phyloP scores from a whole-genome alignment of 1,284 basidiomycete species.

The Puccinia horiana region DNA sequence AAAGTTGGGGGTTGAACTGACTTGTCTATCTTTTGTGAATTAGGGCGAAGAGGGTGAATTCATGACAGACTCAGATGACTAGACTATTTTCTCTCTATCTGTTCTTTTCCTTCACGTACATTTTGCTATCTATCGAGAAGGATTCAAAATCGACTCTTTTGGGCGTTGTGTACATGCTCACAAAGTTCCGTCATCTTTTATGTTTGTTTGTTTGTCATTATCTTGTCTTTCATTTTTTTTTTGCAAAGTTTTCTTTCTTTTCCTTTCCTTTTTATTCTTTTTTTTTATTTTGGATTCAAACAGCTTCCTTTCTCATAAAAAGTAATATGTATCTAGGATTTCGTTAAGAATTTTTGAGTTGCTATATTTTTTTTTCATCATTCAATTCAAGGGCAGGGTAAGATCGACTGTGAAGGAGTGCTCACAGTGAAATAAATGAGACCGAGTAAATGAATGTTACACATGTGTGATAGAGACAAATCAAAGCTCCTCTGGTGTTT shows the following conservation, averaged over 20 bases:
- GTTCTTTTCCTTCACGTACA: background rate
- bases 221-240: background rate
- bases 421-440: too few species aligned
- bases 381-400: too few species aligned
- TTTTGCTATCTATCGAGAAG: background rate
- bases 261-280: background rate
- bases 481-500: too few species aligned
- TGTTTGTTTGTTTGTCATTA: background rate
- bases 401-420: too few species aligned
- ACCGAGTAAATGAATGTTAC: too few species aligned
- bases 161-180: background rate
- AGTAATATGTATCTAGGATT: slow-evolving; percentile 10
- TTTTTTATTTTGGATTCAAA: background rate
- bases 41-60: slow-evolving; percentile 50
- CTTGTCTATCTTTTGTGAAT: background rate
- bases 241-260: background rate
- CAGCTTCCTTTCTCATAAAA: background rate
- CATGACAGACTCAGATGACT: slow-evolving; percentile 49
- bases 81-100: background rate
- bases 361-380: too few species aligned
- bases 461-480: too few species aligned
- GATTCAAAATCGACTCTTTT: background rate
- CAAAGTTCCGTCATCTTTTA: background rate
- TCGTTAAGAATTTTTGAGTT: too few species aligned
- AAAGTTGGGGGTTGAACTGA: background rate